Base-by-base conservation (phyloP, 805 yeast genomes). In the Metschnikowia noctiluminum region DNA sequence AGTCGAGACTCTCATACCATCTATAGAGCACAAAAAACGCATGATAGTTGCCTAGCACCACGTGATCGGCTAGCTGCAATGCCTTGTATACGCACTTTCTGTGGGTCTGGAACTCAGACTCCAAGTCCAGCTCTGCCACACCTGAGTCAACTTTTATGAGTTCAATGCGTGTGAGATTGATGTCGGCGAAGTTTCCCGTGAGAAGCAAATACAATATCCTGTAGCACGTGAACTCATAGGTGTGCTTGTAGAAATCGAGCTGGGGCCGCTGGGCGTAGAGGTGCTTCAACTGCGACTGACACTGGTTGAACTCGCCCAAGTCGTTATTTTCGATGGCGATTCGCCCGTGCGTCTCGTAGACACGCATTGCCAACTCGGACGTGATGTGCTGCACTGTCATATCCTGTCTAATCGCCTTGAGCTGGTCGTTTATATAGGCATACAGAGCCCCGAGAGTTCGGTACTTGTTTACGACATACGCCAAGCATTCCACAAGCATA, bases 271-370 rank as follows among this genome's bases (percentile, higher is more conserved):
- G 21, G 28, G 71, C 78, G 61, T 85, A 91, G 26, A 91, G 69
- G 40, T 77, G 72, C 53, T 80, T 80, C 43, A 94, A 68, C 58
- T 89, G 89, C 13, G 95, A 81, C 65, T 87, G 96, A 63, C 98
- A 94, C 64, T 92, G 97, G 69, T 94, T 94, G 64, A 87, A 90
- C 65, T 94, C 98, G 9, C 97, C 97, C 53, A 92, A 68, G 65
- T 92, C 99, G 37, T 79, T 77, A 61, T 86, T 84, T 56, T 83
- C 86, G 35, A 92, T 76, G 0, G 97, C 96, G n/a, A 91, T 71
- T 42, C 90, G 79, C 4, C 94, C 94, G 65, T 92, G 96, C 2
- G 83, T 77, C 65, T 89, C 94, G 65, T 94, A 92, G 0, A 89
- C 96, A 46, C 69, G 62, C 6, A 89, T 79, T 0, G 97, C 80